Conservation (phyloP, 495 filamentous ascomycete species). For the Penicillium chermesinum region DNA sequence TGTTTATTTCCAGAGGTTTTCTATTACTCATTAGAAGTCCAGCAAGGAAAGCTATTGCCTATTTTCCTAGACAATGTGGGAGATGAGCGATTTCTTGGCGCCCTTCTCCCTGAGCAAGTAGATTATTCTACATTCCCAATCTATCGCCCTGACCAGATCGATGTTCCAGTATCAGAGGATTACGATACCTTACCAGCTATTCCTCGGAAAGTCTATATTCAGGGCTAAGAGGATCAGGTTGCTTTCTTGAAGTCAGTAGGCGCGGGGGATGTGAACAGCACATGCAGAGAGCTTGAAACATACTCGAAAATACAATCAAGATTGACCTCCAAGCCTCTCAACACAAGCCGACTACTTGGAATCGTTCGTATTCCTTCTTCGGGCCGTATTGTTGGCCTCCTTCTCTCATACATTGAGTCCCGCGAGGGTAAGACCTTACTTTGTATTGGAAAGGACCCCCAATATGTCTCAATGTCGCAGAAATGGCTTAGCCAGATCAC, state of each 20-base stretch:
- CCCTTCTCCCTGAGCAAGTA: not conserved
- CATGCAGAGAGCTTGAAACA: constrained; percentile 1
- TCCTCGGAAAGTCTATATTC: not conserved
- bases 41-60: not conserved
- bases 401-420: too few relatives aligned
- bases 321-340: not conserved
- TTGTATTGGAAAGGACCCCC: too few relatives aligned
- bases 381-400: constrained; percentile 2
- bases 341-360: constrained; percentile 1
- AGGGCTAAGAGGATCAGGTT: not conserved
- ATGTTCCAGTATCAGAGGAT: not conserved
- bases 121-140: not conserved
- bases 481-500: constrained; percentile 1
- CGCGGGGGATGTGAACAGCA: not conserved
- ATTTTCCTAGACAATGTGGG: not conserved
- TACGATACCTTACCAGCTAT: not conserved
- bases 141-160: not conserved
- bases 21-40: not conserved
- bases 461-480: not conserved
- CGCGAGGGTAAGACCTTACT: too few relatives aligned
- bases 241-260: constrained; percentile 1
- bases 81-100: not conserved
- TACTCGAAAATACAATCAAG: not conserved
- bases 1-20: not conserved
- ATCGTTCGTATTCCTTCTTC: constrained; percentile 4